phyloP scores from a whole-genome alignment of 1,139 yeast species.

The Diutina rugosa region DNA sequence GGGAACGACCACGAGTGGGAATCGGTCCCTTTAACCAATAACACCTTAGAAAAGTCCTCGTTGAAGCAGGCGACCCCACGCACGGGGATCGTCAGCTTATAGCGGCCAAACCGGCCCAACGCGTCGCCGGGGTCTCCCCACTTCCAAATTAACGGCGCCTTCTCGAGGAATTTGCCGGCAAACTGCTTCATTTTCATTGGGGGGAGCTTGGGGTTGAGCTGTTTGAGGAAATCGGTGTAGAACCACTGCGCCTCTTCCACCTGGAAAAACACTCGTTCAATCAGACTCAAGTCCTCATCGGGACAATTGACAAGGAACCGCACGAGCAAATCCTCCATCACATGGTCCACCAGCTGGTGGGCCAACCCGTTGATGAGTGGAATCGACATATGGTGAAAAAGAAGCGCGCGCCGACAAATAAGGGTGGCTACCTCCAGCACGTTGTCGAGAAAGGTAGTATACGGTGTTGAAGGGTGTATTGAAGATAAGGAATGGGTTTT shows the following conservation, averaged over 20 bases:
- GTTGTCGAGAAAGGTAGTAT: neutral
- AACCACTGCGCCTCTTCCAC: constrained; percentile 99
- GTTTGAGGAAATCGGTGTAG: constrained; percentile 74
- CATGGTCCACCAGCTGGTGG: constrained; percentile 55
- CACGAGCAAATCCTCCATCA: constrained; percentile 77
- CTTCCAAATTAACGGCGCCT: constrained; percentile 79
- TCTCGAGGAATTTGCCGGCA: constrained; percentile 55
- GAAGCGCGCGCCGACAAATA: neutral
- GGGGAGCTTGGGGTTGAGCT: constrained; percentile 67
- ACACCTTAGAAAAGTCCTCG: constrained; percentile 50
- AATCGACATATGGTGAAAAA: constrained; percentile 32
- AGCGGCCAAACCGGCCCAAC: constrained; percentile 61
- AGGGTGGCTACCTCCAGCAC: neutral
- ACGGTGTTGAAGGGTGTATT: neutral
- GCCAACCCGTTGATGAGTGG: constrained; percentile 42
- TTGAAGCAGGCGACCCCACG: constrained; percentile 90
- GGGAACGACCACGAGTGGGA: constrained; percentile 92
- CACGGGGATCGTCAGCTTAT: constrained; percentile 87
- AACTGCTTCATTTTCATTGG: constrained; percentile 70
- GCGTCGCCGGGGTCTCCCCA: constrained; percentile 78
- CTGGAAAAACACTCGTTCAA: constrained; percentile 84
- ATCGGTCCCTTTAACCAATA: constrained; percentile 80
- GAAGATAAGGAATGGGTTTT: too few relatives aligned
- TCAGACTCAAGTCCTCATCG: constrained; percentile 72
- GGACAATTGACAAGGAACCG: constrained; percentile 89